Conservation (phyloP, 306 rosid species). For the Sesbania bispinosa region DNA sequence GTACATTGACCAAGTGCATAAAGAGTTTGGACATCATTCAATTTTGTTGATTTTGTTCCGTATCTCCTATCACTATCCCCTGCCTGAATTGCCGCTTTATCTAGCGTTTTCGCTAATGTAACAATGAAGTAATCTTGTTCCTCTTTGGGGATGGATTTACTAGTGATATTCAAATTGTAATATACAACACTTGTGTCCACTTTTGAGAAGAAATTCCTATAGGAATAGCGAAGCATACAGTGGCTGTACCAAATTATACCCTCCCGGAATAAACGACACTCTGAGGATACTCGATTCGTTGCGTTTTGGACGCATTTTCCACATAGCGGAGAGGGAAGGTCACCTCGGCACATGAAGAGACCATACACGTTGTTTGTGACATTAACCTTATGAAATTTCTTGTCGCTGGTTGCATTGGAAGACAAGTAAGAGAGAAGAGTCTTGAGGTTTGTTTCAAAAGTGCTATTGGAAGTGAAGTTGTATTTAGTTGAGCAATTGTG, state of each 20-base stretch:
- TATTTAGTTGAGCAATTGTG: background rate
- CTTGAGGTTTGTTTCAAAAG: background rate
- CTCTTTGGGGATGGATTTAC: background rate
- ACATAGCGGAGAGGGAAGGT: background rate
- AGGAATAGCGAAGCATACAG: constrained; percentile 16
- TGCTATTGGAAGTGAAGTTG: background rate
- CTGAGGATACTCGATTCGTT: background rate
- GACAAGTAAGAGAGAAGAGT: constrained; percentile 5
- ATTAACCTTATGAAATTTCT: fast-evolving
- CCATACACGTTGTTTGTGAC: background rate
- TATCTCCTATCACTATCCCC: background rate
- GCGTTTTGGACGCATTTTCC: background rate
- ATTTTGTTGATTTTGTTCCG: background rate
- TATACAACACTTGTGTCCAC: background rate
- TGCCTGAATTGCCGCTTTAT: background rate
- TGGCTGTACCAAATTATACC: constrained; percentile 10
- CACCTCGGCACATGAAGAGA: constrained; percentile 14
- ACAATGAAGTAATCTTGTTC: background rate
- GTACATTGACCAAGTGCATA: background rate
- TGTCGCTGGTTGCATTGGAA: background rate
- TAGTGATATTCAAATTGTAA: background rate
- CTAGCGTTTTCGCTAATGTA: background rate
- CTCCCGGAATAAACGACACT: background rate
- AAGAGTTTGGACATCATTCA: background rate
- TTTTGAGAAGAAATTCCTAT: background rate